phyloP scores from a whole-genome alignment of 768 basidiomycete species.

The Lactarius tabidus region DNA sequence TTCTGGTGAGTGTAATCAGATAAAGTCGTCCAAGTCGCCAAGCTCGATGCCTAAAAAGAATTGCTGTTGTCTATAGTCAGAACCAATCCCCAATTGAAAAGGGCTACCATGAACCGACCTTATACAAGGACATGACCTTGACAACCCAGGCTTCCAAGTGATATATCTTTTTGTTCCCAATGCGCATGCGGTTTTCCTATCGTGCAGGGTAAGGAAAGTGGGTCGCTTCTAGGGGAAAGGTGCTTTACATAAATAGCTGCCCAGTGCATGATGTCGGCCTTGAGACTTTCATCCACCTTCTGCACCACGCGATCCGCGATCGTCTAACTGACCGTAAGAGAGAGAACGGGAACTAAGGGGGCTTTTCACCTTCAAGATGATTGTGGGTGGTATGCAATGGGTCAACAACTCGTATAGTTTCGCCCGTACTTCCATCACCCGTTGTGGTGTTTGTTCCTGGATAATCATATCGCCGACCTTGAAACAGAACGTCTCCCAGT shows the following conservation, averaged over 20 bases:
- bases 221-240: not conserved
- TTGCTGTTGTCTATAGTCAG: constrained; percentile 24
- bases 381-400: constrained; percentile 93
- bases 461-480: constrained; percentile 90
- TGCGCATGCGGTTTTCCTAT: constrained; percentile 94
- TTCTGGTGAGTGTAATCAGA: constrained; percentile 4
- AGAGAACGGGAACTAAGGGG: not conserved
- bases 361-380: constrained; percentile 76
- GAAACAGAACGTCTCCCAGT: constrained; percentile 97
- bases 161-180: constrained; percentile 90
- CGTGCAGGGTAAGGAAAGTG: constrained; percentile 3
- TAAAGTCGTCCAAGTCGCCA: constrained; percentile 46
- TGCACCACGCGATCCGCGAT: constrained; percentile 85
- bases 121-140: constrained; percentile 90
- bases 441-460: constrained; percentile 81
- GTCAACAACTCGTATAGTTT: constrained; percentile 94
- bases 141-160: constrained; percentile 98
- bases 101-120: constrained; percentile 43
- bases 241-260: constrained; percentile 86
- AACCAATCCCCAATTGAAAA: not conserved
- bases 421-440: constrained; percentile 86
- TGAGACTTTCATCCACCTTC: constrained; percentile 83
- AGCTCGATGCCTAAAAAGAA: constrained; percentile 61
- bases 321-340: constrained; percentile 50
- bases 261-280: constrained; percentile 96